Base-by-base conservation (phyloP, 495 filamentous ascomycete genomes). In the Podospora comata region DNA sequence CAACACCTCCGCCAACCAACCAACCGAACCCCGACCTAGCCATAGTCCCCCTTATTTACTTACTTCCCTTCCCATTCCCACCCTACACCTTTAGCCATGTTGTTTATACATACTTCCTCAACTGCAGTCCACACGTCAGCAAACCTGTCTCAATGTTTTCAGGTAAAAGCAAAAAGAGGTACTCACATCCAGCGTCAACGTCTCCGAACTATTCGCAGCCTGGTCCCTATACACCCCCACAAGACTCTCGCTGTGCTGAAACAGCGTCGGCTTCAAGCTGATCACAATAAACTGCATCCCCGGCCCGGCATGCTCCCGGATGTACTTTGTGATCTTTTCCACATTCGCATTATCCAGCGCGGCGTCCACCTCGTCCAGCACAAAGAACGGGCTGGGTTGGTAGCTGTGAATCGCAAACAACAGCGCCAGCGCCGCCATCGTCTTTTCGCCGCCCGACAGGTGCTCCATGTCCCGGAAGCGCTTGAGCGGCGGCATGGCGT, bases 201-300 rank as follows among this genome's bases (percentile, higher is more conserved):
- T 90, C 81, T 90, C 89, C 66, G 90, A 93, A 76, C 88, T 93
- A 79, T 97, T 97, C 65, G 90, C 91, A 27, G 88, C 88, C 84
- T 99, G 95, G 76, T 99, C 95, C 66, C 95, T 84, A 81, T 94
- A 97, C 56, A 99, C 92, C 20, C 95, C 95, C 18, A 99, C 92
- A 73, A 99, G 77, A 61, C 91, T 92, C 83, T 99, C 93, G 75
- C 91, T 95, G 72, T 91, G 88, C 79, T 98, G 92, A 79, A 98
- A 99, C 27, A 99, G 81, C 1, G 92, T 93, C 0, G 91, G 90
- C 85, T 99, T 98, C 76, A 98, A 83, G 79, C 86, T 90, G 77
- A 99, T 98, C 61, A 99, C 96, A 69, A 99, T 94, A 74, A 99
- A 99, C 83, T 99, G 95, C 91, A 97, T 97, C 4, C 95, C 95